These are phyloP conservation scores for Colletotrichum graminicola DNA, from an alignment of 2,329 filamentous ascomycete genomes.

Conservation along the genomic window DNA sequence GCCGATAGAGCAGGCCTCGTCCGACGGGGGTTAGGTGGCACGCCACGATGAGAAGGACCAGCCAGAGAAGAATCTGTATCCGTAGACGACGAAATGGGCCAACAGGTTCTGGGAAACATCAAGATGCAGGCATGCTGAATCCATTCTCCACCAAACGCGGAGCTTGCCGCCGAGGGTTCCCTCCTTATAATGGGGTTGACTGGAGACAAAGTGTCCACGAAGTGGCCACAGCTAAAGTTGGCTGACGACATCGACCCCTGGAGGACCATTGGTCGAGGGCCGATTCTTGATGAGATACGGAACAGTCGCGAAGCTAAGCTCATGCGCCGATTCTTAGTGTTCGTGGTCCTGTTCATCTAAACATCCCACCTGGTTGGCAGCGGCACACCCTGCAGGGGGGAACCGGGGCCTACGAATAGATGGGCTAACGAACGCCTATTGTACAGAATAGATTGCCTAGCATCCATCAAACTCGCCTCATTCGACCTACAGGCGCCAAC, in stretches of 20 bases:
- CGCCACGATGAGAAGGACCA: too few species aligned
- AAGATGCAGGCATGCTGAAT: constrained; percentile 3
- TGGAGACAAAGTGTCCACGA: constrained; percentile 10
- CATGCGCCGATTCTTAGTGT: constrained; percentile 28
- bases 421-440: not conserved
- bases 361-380: constrained; percentile 3
- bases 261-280: not conserved
- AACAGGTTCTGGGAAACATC: constrained; percentile 27
- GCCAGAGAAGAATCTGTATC: not conserved
- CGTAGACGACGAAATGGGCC: constrained; percentile 11
- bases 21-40: not conserved
- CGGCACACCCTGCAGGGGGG: constrained; percentile 2
- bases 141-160: constrained; percentile 17
- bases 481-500: constrained; percentile 16
- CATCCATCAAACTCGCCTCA: constrained; percentile 1
- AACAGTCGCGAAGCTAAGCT: constrained; percentile 23
- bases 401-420: not conserved
- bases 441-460: constrained; percentile 19
- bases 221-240: constrained; percentile 27
- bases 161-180: constrained; percentile 14
- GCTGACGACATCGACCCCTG: constrained; percentile 36
- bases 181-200: constrained; percentile 1
- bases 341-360: constrained; percentile 40
- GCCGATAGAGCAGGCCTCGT: not conserved
- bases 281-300: constrained; percentile 2